Conservation (phyloP, 306 rosid genomes). For the Lathyrus tuberosus region DNA sequence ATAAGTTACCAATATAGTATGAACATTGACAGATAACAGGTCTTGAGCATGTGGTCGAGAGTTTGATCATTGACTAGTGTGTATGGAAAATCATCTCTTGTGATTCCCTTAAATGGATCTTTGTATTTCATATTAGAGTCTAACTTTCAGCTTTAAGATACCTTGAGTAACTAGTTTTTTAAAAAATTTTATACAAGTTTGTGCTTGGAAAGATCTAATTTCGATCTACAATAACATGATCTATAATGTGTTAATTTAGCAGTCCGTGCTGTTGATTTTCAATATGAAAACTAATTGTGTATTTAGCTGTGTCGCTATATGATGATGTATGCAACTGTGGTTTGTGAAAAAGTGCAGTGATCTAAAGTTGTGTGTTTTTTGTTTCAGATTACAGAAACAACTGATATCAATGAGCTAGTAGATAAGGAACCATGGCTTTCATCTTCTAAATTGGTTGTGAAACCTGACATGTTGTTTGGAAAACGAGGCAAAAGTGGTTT, state of each 20-base stretch:
- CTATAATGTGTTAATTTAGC: not conserved
- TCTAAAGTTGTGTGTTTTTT: conserved; percentile 23
- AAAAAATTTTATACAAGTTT: not conserved
- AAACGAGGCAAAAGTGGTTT: conserved; percentile 99
- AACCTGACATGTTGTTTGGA: conserved; percentile 98
- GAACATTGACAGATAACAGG: not conserved
- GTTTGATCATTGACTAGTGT: not conserved
- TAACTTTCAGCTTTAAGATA: not conserved
- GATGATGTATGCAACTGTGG: conserved; percentile 10
- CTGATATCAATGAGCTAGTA: conserved; percentile 73
- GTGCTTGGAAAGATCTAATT: conserved; percentile 1
- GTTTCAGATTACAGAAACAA: conserved; percentile 66
- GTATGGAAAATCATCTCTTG: not conserved
- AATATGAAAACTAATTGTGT: conserved; percentile 20
- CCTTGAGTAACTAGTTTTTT: not conserved
- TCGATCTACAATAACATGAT: not conserved
- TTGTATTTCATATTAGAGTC: not conserved
- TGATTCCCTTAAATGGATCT: not conserved
- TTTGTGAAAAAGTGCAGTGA: conserved; percentile 3
- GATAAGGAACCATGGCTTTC: conserved; percentile 92
- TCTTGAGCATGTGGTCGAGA: not conserved
- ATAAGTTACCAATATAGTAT: not conserved
- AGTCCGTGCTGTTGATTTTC: not conserved
- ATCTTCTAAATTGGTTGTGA: conserved; percentile 86
- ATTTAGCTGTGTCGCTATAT: conserved; percentile 17